Percentiles rank a stretch among this genome's conserved stretches.
phyloP scores from a whole-genome alignment of 306 rosid genomes.

The Prunus davidiana region DNA sequence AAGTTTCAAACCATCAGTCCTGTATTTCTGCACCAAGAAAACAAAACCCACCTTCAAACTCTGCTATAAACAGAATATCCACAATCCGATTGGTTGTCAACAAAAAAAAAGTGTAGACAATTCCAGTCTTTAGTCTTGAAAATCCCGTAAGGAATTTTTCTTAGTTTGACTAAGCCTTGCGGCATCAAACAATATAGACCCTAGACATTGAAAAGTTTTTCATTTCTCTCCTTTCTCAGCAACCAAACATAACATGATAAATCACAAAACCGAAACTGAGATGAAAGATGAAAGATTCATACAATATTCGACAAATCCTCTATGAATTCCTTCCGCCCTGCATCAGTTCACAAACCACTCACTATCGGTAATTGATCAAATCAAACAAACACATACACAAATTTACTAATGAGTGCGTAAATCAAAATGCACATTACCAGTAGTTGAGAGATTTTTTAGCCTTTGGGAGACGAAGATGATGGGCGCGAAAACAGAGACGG shows the following conservation, averaged over 20 bases:
- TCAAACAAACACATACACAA: not conserved
- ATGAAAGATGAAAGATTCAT: slow-evolving; percentile 45
- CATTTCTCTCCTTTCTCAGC: slow-evolving; percentile 6
- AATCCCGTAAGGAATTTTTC: not conserved
- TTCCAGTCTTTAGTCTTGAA: slow-evolving; percentile 2
- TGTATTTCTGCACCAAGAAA: slow-evolving; percentile 66
- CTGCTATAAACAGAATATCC: slow-evolving; percentile 8
- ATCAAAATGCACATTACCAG: slow-evolving; percentile 36
- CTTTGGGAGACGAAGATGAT: slow-evolving; percentile 56
- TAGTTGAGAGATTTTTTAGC: slow-evolving; percentile 40
- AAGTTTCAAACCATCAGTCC: slow-evolving; percentile 53
- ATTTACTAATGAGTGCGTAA: not conserved
- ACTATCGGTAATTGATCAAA: not conserved
- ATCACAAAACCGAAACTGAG: not conserved
- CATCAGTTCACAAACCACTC: slow-evolving; percentile 30
- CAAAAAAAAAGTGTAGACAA: not conserved
- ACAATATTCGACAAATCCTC: slow-evolving; percentile 74
- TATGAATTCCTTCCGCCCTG: slow-evolving; percentile 64
- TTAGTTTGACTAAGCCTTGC: not conserved
- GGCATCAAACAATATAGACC: not conserved
- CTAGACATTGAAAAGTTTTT: not conserved
- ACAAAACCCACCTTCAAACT: slow-evolving; percentile 31
- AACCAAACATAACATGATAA: slow-evolving; percentile 21
- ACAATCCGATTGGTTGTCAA: slow-evolving; percentile 21
- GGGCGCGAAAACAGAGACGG: slow-evolving; percentile 81